phyloP scores from a whole-genome alignment of 2,329 filamentous ascomycete genomes.

The Reticulascus tulasneorum region DNA sequence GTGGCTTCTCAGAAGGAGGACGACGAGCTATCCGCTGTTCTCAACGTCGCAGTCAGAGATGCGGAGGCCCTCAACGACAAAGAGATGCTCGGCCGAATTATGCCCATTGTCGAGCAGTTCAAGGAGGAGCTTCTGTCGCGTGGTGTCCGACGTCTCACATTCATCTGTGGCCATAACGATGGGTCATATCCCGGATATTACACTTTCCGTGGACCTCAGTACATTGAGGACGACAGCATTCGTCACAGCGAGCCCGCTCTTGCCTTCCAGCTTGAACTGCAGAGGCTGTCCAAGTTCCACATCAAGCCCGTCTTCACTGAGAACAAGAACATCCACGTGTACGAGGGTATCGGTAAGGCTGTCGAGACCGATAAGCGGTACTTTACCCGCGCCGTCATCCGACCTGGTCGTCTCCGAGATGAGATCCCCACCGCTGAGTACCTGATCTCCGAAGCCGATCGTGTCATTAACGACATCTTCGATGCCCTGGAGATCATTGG shows the following conservation, averaged over 20 bases:
- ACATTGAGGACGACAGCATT: slow-evolving; percentile 89
- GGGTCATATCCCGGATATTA: slow-evolving; percentile 95
- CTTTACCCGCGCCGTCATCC: slow-evolving; percentile 93
- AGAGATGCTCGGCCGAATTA: slow-evolving; percentile 73
- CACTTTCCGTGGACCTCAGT: slow-evolving; percentile 91
- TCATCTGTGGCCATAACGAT: slow-evolving; percentile 93
- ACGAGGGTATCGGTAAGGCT: slow-evolving; percentile 92
- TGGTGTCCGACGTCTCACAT: slow-evolving; percentile 84
- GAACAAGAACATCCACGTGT: slow-evolving; percentile 98
- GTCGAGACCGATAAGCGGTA: slow-evolving; percentile 97
- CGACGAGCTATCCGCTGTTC: slow-evolving; percentile 84
- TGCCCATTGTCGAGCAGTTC: slow-evolving; percentile 70
- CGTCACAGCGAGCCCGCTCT: slow-evolving; percentile 95
- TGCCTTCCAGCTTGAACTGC: slow-evolving; percentile 97
- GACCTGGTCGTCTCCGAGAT: slow-evolving; percentile 88
- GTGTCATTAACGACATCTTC: slow-evolving; percentile 94
- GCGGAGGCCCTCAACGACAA: slow-evolving; percentile 78
- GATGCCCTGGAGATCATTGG: slow-evolving; percentile 97
- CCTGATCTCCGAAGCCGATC: slow-evolving; percentile 93
- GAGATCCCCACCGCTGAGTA: slow-evolving; percentile 99
- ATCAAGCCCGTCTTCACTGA: slow-evolving; percentile 98
- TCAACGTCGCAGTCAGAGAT: slow-evolving; percentile 89
- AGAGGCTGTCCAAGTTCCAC: slow-evolving; percentile 91
- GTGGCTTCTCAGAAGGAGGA: slow-evolving; percentile 52
- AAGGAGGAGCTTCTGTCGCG: slow-evolving; percentile 79